Evolutionary conservation across 2,329 filamentous ascomycete genomes (phyloP), one percentile per base, ranked within the genome.

Genomic region (Stachybotrys chartarum): DNA sequence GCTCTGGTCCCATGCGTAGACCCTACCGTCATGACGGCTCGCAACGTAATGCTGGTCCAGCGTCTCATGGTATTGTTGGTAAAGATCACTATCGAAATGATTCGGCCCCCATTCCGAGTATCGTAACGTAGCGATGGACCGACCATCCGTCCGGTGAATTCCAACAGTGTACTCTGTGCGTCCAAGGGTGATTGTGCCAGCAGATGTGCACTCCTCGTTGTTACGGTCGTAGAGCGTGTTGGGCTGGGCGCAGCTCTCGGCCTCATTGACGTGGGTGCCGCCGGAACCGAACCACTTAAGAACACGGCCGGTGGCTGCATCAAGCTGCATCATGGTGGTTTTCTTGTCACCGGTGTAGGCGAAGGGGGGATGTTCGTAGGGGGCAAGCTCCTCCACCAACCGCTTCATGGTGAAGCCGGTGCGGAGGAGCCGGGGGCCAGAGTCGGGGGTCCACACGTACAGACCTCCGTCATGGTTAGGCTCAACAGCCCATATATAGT

Each of bases 31-130:
- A 64, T 91, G 89, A 63, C 86, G 85, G 61, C 87, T 90, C 61
- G 93, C 93, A 52, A 97, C 87, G 71, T 97, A 97, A 58, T 88
- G 88, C 61, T 89, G 86, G 68, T 97, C 92, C 67, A 92, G 86
- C 1, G 91, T 91, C 11, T 78, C 74, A 14, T 81, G 82, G 66
- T 97, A 94, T 66, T 97, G 91, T 52, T 83, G 83, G 64, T 91
- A 86, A 7, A 99, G 83, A 68, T 99, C 94, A 59, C 83, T 83
- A 70, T 99, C 93, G 58, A 86, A 89, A 57, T 88, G 95, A 70
- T 99, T 99, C 14, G 92, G 90, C 0, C 85, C 86, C 94, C 94
- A 99, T 70, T 99, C 94, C 11, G 91, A 88, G 67, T 95, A 99
- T 61, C 85, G 92, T 62, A 99, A 83, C 0, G 90, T 96, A 65